Conservation (phyloP, 768 basidiomycete genomes). For the Phallus indusiatus region DNA sequence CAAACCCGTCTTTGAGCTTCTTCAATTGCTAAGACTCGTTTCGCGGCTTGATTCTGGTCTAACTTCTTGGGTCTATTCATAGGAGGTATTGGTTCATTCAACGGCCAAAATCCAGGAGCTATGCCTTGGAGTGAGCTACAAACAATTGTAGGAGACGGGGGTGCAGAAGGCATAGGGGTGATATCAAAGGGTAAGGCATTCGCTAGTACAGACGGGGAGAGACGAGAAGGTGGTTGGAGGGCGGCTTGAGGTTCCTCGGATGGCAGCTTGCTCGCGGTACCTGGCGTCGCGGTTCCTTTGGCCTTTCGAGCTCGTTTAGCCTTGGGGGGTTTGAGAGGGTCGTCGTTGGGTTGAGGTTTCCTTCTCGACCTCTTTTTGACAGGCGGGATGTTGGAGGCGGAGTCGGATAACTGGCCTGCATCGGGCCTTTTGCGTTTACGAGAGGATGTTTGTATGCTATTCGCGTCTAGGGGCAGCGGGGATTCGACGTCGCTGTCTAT, state of each 20-base stretch:
- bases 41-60: constrained; percentile 61
- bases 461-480: not conserved
- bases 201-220: constrained; percentile 32
- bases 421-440: constrained; percentile 50
- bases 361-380: constrained; percentile 30
- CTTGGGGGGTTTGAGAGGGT: constrained; percentile 35
- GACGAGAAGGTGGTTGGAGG: constrained; percentile 34
- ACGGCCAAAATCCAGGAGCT: constrained; percentile 58
- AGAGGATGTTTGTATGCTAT: constrained; percentile 21
- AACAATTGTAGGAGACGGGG: constrained; percentile 52
- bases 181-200: constrained; percentile 57
- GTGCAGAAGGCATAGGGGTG: constrained; percentile 62
- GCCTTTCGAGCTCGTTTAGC: constrained; percentile 37
- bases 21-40: constrained; percentile 68
- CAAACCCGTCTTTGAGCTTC: constrained; percentile 84
- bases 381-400: constrained; percentile 34
- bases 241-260: constrained; percentile 2
- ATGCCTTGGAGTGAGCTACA: constrained; percentile 19
- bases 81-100: constrained; percentile 60
- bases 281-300: not conserved
- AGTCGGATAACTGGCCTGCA: constrained; percentile 18
- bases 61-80: constrained; percentile 70
- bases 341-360: constrained; percentile 34
- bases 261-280: not conserved
- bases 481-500: constrained; percentile 47